phyloP scores from a whole-genome alignment of 2,329 filamentous ascomycete species.

The Monosporascus sp. region DNA sequence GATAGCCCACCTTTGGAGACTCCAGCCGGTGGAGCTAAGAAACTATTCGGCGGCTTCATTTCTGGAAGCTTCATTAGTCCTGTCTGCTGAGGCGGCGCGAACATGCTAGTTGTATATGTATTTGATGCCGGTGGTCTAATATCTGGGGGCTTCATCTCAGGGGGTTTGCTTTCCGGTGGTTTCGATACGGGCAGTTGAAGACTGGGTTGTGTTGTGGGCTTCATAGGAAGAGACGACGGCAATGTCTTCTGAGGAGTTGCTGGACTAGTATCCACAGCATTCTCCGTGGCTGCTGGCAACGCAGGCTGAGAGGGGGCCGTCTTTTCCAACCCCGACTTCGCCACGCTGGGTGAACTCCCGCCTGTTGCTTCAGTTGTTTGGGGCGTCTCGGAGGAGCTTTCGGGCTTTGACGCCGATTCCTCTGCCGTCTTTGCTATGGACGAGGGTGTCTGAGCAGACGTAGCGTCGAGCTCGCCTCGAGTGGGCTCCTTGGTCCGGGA shows the following conservation, averaged over 20 bases:
- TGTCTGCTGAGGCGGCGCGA: slow-evolving; percentile 23
- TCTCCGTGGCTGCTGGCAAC: slow-evolving; percentile 2
- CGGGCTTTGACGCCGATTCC: neutral
- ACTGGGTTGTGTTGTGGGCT: slow-evolving; percentile 4
- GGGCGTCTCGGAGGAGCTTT: slow-evolving; percentile 3
- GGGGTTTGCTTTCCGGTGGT: slow-evolving; percentile 14
- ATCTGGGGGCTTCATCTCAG: slow-evolving; percentile 22
- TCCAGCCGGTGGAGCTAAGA: slow-evolving; percentile 26
- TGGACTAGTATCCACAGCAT: slow-evolving; percentile 1
- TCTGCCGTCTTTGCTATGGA: slow-evolving; percentile 1
- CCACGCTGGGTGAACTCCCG: neutral
- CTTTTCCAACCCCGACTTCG: neutral
- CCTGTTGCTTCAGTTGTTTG: neutral
- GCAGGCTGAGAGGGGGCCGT: slow-evolving; percentile 3
- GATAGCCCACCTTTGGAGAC: slow-evolving; percentile 24
- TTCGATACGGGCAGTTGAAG: slow-evolving; percentile 10
- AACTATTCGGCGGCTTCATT: slow-evolving; percentile 24
- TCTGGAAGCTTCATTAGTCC: slow-evolving; percentile 25
- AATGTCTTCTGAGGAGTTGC: slow-evolving; percentile 3
- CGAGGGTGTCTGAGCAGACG: slow-evolving; percentile 2
- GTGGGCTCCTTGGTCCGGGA: slow-evolving; percentile 6
- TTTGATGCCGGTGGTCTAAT: slow-evolving; percentile 15
- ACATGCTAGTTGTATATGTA: slow-evolving; percentile 28
- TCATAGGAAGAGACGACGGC: neutral
- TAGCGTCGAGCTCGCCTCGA: neutral